Evolutionary conservation across 2,329 filamentous ascomycete species (phyloP).

Genomic region (Emergomyces pasteurianus): DNA sequence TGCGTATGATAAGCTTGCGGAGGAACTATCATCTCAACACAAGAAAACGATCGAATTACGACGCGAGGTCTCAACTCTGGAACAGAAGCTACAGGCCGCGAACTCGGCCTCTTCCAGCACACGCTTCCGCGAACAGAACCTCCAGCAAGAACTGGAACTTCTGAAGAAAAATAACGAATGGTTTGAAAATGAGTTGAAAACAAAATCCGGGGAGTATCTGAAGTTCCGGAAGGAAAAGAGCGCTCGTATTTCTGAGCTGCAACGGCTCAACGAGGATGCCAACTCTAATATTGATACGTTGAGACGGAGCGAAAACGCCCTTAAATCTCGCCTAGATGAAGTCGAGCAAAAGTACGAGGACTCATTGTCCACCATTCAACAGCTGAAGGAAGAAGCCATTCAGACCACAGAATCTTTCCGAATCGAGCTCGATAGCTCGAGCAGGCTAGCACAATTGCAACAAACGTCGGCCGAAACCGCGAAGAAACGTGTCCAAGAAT

Average conservation of each 20-base stretch:
- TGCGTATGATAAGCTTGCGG: slow-evolving; percentile 72
- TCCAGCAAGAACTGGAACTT: slow-evolving; percentile 82
- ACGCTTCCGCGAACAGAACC: slow-evolving; percentile 79
- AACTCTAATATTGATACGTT: slow-evolving; percentile 64
- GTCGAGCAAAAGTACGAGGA: slow-evolving; percentile 81
- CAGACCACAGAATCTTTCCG: slow-evolving; percentile 77
- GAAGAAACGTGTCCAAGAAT: slow-evolving; percentile 47
- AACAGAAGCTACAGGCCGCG: slow-evolving; percentile 72
- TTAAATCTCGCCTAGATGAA: slow-evolving; percentile 71
- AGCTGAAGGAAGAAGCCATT: slow-evolving; percentile 70
- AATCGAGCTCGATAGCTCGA: slow-evolving; percentile 70
- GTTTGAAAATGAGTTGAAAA: slow-evolving; percentile 84
- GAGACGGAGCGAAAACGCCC: slow-evolving; percentile 64
- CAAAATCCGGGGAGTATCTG: slow-evolving; percentile 72
- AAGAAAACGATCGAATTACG: slow-evolving; percentile 74
- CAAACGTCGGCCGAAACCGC: slow-evolving; percentile 48
- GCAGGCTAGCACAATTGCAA: slow-evolving; percentile 64
- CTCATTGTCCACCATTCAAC: slow-evolving; percentile 66
- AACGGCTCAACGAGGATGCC: slow-evolving; percentile 78
- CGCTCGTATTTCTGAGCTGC: slow-evolving; percentile 73
- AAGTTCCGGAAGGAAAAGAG: slow-evolving; percentile 94
- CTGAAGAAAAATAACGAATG: slow-evolving; percentile 86
- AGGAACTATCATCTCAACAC: slow-evolving; percentile 79
- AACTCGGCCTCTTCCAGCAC: slow-evolving; percentile 68
- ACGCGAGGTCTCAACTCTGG: slow-evolving; percentile 67